phyloP scores from a whole-genome alignment of 2,329 filamentous ascomycete genomes.

The Penicillium sp. region DNA sequence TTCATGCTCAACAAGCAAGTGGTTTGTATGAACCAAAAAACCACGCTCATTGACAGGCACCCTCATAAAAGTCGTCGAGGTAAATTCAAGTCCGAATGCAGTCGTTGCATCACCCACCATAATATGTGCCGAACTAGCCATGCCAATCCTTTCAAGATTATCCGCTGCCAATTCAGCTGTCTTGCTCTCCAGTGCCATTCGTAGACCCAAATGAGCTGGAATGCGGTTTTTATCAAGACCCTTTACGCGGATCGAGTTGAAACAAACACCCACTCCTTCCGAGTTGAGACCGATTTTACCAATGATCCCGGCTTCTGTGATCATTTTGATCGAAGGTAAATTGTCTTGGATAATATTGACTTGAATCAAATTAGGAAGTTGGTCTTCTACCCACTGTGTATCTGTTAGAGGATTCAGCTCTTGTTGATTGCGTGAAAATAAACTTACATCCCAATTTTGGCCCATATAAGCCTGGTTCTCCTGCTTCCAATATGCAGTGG shows the following conservation, averaged over 20 bases:
- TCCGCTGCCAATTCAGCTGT: neutral
- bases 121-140: neutral
- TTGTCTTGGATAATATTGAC: neutral
- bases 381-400: neutral
- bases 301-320: neutral
- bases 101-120: neutral
- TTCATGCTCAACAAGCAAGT: neutral
- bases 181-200: neutral
- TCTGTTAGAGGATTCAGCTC: neutral
- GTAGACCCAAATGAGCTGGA: neutral
- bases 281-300: neutral
- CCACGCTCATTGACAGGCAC: neutral
- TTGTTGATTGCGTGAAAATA: too few relatives aligned
- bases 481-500: neutral
- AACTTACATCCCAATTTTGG: constrained; percentile 1
- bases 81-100: neutral
- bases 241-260: neutral
- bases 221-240: neutral
- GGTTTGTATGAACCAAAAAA: neutral
- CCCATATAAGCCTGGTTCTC: neutral
- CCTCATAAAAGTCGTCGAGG: neutral
- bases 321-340: neutral
- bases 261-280: neutral
- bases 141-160: neutral
- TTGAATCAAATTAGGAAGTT: neutral